A percentile compares a stretch with the other conserved stretches of the same genome.
These are phyloP conservation scores for Hansenula anomala DNA, from an alignment of 1,139 yeast species.

Conservation along the genomic window DNA sequence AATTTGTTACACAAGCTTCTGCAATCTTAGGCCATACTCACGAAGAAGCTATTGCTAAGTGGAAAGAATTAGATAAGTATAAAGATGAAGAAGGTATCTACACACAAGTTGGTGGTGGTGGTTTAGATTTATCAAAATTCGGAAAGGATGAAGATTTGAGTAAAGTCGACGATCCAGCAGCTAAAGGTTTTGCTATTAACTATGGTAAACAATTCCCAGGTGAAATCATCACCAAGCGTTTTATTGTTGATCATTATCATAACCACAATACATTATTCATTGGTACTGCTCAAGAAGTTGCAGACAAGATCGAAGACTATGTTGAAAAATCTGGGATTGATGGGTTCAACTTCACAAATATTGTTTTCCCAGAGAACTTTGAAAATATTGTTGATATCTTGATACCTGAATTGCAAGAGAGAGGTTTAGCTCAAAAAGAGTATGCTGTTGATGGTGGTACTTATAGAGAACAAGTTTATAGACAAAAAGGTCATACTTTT, in stretches of 20 bases:
- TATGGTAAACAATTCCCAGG: neutral
- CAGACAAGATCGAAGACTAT: constrained; percentile 26
- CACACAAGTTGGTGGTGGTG: constrained; percentile 31
- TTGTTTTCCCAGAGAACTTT: constrained; percentile 28
- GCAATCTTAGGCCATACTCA: constrained; percentile 29
- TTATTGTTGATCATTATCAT: constrained; percentile 6
- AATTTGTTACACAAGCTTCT: constrained; percentile 26
- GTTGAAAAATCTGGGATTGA: constrained; percentile 29
- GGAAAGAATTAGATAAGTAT: constrained; percentile 23
- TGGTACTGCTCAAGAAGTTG: constrained; percentile 6
- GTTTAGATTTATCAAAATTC: constrained; percentile 24
- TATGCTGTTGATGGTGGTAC: constrained; percentile 22
- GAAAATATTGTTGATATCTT: constrained; percentile 28
- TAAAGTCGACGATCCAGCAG: constrained; percentile 18
- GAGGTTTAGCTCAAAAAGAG: constrained; percentile 27
- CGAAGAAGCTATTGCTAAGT: constrained; percentile 27
- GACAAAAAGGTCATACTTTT: constrained; percentile 20
- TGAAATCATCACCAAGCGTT: constrained; percentile 1
- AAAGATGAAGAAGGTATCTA: constrained; percentile 34
- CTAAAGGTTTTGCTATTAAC: neutral
- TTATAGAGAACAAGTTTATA: constrained; percentile 17
- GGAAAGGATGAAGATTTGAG: constrained; percentile 23
- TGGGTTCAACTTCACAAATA: constrained; percentile 30
- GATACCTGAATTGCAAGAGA: constrained; percentile 27
- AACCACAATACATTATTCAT: constrained; percentile 16